Evolutionary conservation across 1,284 basidiomycete species (phyloP), one percentile per base, ranked within the genome.

Genomic region (Macrocystidia cucumis): DNA sequence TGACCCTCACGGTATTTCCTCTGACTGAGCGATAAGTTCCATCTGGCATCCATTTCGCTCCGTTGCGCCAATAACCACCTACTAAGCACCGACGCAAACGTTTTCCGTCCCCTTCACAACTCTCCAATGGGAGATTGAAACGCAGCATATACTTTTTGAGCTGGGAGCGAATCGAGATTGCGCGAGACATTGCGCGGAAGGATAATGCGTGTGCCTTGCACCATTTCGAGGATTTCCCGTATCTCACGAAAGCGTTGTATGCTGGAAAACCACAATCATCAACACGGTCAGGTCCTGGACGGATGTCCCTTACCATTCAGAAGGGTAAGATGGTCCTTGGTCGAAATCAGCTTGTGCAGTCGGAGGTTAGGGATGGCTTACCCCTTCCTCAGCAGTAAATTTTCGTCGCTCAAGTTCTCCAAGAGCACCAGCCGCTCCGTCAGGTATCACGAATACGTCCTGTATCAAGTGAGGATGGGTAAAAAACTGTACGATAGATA

Each of bases 311-410:
- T 49, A 85, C 91, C 89, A 57, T 97, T 98, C 16, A 97, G 56
- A 4, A 93, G 65, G 1, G 92, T 97, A 4, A 97, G 62, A 54
- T 95, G 90, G 52, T 98, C 93, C 86, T 88, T 42, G 14, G 28
- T 20, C 9, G 12, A 28, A 25, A 31, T 14, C n/a, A 16, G 11
- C 17, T 14, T 22, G 24, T 14, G 23, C 17, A 16, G 20, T 13
- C 13, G n/a, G 22, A 34, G 25, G 22, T 26, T n/a, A 38, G 19
- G 7, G 22, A 17, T 23, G 6, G 24, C 14, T 52, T 41, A 89
- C 89, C 45, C 96, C 96, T 74, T 99, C 93, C 58, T 96, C 90
- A 0, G 92, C 91, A 0, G 91, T 95, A 50, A 98, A 98, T 52
- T 96, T 95, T 36, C 95, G 68, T 32, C 90, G 70, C 56, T 95